Evolutionary conservation across 495 filamentous ascomycete species (phyloP).

Genomic region (Cryomyces antarcticus): DNA sequence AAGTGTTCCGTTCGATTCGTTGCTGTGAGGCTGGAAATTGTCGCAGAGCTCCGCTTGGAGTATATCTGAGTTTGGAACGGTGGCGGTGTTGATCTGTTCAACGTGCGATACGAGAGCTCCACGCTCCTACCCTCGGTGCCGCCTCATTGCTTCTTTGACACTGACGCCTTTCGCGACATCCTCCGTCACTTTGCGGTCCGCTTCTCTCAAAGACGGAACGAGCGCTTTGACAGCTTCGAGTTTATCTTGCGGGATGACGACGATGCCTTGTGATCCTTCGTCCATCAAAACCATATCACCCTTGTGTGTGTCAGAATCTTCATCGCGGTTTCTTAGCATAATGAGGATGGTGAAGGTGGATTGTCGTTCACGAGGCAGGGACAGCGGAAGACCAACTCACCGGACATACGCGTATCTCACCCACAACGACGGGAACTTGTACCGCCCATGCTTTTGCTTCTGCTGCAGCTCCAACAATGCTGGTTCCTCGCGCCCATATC

Average conservation of each 20-base stretch:
- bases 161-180: slow-evolving; percentile 35
- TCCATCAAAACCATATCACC: slow-evolving; percentile 47
- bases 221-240: slow-evolving; percentile 13
- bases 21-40: too few species aligned
- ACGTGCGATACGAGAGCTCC: slow-evolving; percentile 11
- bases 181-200: slow-evolving; percentile 38
- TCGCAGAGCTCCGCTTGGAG: too few species aligned
- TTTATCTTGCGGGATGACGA: slow-evolving; percentile 33
- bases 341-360: too few species aligned
- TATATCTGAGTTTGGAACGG: neutral
- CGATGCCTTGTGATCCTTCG: slow-evolving; percentile 33
- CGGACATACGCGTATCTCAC: slow-evolving; percentile 23
- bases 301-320: slow-evolving; percentile 6
- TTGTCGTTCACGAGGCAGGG: too few species aligned
- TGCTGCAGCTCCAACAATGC: slow-evolving; percentile 38
- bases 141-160: slow-evolving; percentile 37
- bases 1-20: too few species aligned
- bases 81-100: neutral
- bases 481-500: slow-evolving; percentile 36
- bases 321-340: too few species aligned
- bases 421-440: slow-evolving; percentile 30
- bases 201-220: slow-evolving; percentile 33
- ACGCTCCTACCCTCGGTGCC: slow-evolving; percentile 17
- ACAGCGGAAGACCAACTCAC: too few species aligned
- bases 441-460: slow-evolving; percentile 35